Conservation (phyloP, 352 stramenopile species). For the Pythium periplocum region DNA sequence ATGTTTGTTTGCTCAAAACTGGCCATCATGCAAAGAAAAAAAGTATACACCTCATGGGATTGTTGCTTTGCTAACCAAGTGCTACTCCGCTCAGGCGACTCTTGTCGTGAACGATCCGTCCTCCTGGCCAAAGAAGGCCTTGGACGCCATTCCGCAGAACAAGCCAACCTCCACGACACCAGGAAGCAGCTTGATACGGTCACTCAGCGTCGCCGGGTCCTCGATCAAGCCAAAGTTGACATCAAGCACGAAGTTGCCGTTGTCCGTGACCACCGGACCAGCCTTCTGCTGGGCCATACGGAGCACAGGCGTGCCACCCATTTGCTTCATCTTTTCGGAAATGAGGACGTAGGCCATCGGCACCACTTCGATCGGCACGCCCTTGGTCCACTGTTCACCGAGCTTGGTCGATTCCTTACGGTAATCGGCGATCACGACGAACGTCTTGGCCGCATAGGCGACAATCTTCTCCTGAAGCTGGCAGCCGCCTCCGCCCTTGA, state of each 20-base stretch:
- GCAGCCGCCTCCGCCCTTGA: slow-evolving; percentile 97
- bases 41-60: too few species aligned
- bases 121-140: slow-evolving; percentile 84
- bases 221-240: slow-evolving; percentile 78
- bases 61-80: too few species aligned
- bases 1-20: too few species aligned
- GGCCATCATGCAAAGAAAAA: too few species aligned
- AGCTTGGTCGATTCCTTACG: slow-evolving; percentile 88
- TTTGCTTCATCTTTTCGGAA: slow-evolving; percentile 60
- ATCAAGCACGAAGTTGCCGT: slow-evolving; percentile 91
- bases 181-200: slow-evolving; percentile 74
- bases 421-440: slow-evolving; percentile 97
- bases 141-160: slow-evolving; percentile 85
- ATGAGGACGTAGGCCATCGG: slow-evolving; percentile 97
- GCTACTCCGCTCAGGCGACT: slow-evolving; percentile 24
- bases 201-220: slow-evolving; percentile 57
- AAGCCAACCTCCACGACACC: slow-evolving; percentile 87
- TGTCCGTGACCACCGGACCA: slow-evolving; percentile 97
- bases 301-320: slow-evolving; percentile 53
- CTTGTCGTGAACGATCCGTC: slow-evolving; percentile 78
- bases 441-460: slow-evolving; percentile 93
- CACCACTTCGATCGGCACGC: slow-evolving; percentile 96
- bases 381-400: slow-evolving; percentile 84
- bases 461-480: slow-evolving; percentile 94
- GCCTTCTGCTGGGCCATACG: slow-evolving; percentile 89